Conservation (phyloP, 805 yeast species). For the fission yeast (Schizosaccharomyces pombe) region ASM294v3 CU329670.1:2552501-2553000, state of each 20-base stretch:
- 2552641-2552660: conserved; percentile 46
- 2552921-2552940: conserved; percentile 73
- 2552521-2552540: conserved; percentile 30
- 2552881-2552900: conserved; percentile 84
- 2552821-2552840: conserved; percentile 85
- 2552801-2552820: conserved; percentile 65
- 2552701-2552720: conserved; percentile 60
- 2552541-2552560: conserved; percentile 32
- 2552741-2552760: conserved; percentile 25
- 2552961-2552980: conserved; percentile 84
- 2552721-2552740: conserved; percentile 27
- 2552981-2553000: conserved; percentile 85
- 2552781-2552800: conserved; percentile 26
- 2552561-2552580: conserved; percentile 43
- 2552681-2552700: conserved; percentile 32
- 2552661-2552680: conserved; percentile 41
- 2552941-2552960: conserved; percentile 93
- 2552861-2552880: conserved; percentile 78
- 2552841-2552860: conserved; percentile 77
- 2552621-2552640: conserved; percentile 32
- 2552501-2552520: conserved; percentile 39
- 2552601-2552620: conserved; percentile 56
- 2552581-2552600: conserved; percentile 65
- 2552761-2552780: conserved; percentile 20
- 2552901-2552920: conserved; percentile 37